Evolutionary conservation across 1,139 yeast genomes (phyloP), one percentile per base, ranked within the genome.

Genomic region (Suhomyces bolitotheri): DNA sequence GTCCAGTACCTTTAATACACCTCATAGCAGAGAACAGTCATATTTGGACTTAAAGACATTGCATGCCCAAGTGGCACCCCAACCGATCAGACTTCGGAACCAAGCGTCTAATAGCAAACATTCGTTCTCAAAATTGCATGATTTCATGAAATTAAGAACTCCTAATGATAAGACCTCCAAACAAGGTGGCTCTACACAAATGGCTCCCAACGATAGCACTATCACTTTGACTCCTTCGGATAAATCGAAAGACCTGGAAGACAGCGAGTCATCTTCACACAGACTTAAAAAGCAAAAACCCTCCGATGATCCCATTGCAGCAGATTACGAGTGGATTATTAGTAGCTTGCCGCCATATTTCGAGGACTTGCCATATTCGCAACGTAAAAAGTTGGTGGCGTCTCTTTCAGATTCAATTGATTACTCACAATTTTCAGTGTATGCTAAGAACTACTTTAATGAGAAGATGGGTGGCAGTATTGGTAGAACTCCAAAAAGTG

Each of bases 301-400:
- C 2, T 26, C 41, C n/a, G 54, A 55, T 27, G 58, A 60, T 16
- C 50, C 41, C 11, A 44, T 61, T 16, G 20, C 20, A 7, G 20
- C 8, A 6, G 60, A 63, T 41, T 69, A 64, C 47, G 73, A 68
- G 40, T 44, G 54, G 29, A 59, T 72, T 17, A 47, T 71, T 13
- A 63, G 60, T 39, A 64, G 72, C 39, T 58, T 80, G 25, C 92
- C 94, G 0, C 62, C 71, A 1, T 74, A 82, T 50, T 84, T 81
- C 51, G 66, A 71, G 32, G 78, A 77, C 11, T 62, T 82, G 40
- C 87, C 90, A 0, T 83, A 82, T 52, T 78, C 86, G 4, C 86
- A 81, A 50, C 63, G 94, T 29, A 77, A 78, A 43, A 78, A 71
- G 47, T 49, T 79, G 21, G 69, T 84, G 5, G 63, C 69, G 36